A percentile compares a stretch with the other conserved stretches of the same genome.
Conservation (phyloP, 768 basidiomycete species). For the Melanogaster broomeanus region DNA sequence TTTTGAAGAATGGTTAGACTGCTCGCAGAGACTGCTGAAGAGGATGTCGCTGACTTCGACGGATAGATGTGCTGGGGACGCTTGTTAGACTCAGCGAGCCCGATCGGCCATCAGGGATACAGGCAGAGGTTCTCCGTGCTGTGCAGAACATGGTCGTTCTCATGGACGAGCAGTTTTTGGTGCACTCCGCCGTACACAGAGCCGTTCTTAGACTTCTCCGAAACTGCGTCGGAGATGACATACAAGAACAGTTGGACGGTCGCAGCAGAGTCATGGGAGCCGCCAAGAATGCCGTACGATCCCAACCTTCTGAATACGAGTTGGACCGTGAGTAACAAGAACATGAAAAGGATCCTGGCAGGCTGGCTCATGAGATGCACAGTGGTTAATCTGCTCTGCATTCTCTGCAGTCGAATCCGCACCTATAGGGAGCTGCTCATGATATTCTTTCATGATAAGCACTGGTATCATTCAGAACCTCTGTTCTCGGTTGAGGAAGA, state of each 20-base stretch:
- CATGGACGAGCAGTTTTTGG: conserved; percentile 90
- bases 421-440: conserved; percentile 88
- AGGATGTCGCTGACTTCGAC: background rate
- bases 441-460: conserved; percentile 97
- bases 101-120: conserved; percentile 87
- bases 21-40: background rate
- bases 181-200: conserved; percentile 87
- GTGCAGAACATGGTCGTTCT: conserved; percentile 91
- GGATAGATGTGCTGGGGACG: conserved; percentile 74
- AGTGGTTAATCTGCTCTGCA: conserved; percentile 93
- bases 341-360: background rate
- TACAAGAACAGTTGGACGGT: conserved; percentile 86
- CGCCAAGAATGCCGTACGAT: conserved; percentile 65
- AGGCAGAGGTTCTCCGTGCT: conserved; percentile 83
- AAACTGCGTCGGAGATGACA: conserved; percentile 88
- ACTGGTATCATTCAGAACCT: conserved; percentile 80
- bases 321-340: conserved; percentile 68
- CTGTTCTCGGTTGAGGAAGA: conserved; percentile 76
- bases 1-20: conserved; percentile 78
- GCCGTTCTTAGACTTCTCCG: conserved; percentile 84
- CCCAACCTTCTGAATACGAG: conserved; percentile 86
- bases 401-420: conserved; percentile 88
- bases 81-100: conserved; percentile 85
- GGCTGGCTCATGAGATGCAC: conserved; percentile 13
- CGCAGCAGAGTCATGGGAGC: conserved; percentile 79